These are phyloP conservation scores for Xylaria castorea DNA, from an alignment of 495 filamentous ascomycete species.

Conservation along the genomic window DNA sequence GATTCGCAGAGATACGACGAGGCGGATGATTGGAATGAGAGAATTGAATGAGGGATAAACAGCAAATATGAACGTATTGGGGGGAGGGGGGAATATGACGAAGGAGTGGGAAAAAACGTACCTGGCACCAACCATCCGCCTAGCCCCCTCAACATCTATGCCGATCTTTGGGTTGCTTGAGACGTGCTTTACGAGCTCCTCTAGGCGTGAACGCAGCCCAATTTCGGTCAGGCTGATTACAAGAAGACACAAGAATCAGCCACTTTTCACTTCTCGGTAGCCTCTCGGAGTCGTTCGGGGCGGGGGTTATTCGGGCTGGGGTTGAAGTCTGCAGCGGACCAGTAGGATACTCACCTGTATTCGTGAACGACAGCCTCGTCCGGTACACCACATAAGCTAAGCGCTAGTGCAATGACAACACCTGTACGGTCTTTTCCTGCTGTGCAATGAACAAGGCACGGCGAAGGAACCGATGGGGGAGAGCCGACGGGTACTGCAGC, in stretches of 20 bases:
- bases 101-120: constrained; percentile 38
- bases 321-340: neutral
- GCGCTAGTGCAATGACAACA: constrained; percentile 63
- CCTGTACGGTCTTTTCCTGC: constrained; percentile 72
- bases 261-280: neutral
- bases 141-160: constrained; percentile 51
- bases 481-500: constrained; percentile 40
- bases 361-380: constrained; percentile 66
- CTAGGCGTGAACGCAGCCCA: constrained; percentile 53
- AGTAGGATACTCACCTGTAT: constrained; percentile 48
- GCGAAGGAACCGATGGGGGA: constrained; percentile 37
- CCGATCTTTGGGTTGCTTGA: constrained; percentile 49
- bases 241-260: constrained; percentile 5
- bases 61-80: neutral
- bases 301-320: neutral
- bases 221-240: constrained; percentile 57
- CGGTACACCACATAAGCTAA: constrained; percentile 62
- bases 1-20: constrained; percentile 8
- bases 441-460: constrained; percentile 54
- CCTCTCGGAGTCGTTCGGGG: neutral
- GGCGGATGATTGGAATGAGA: neutral
- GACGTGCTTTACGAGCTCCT: constrained; percentile 53
- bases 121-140: constrained; percentile 59
- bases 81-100: neutral
- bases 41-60: neutral